These are phyloP conservation scores for Globisporangium takayamanum DNA, from an alignment of 352 stramenopile genomes.

Conservation along the genomic window DNA sequence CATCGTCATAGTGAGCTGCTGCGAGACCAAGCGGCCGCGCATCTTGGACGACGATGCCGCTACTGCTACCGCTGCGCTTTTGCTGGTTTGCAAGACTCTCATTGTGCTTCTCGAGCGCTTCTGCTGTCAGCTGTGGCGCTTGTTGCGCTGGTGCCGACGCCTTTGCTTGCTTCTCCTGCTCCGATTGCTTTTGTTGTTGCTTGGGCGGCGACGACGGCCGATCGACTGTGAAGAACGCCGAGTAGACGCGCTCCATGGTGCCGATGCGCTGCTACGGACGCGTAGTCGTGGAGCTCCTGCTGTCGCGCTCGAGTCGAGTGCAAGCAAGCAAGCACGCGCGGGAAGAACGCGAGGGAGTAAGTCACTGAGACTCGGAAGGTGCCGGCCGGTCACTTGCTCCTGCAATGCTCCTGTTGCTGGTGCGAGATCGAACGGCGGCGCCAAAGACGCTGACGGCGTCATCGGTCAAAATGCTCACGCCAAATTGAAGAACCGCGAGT, in stretches of 20 bases:
- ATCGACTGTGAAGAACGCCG: constrained; percentile 71
- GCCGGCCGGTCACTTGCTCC: too few species aligned
- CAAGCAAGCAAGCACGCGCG: too few species aligned
- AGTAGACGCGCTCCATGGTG: constrained; percentile 83
- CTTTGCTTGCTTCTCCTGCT: constrained; percentile 5
- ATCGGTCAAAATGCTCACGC: too few species aligned
- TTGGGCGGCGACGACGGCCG: constrained; percentile 14
- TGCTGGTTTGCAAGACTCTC: constrained; percentile 19
- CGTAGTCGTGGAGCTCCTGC: constrained; percentile 4
- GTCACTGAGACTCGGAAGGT: too few species aligned
- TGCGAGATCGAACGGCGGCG: too few species aligned
- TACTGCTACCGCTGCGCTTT: constrained; percentile 6
- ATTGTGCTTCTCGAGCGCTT: constrained; percentile 62
- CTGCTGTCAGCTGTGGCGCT: constrained; percentile 45
- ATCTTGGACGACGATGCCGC: not conserved
- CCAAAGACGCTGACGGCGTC: too few species aligned
- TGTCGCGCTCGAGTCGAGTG: too few species aligned
- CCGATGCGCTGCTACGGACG: not conserved
- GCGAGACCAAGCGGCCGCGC: not conserved
- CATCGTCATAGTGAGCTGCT: constrained; percentile 10
- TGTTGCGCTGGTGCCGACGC: constrained; percentile 7
- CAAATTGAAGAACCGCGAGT: too few species aligned
- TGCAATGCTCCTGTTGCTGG: too few species aligned
- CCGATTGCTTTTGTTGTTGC: constrained; percentile 15
- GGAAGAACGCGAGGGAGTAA: too few species aligned